A percentile compares a stretch with the other conserved stretches of the same genome.
These are phyloP conservation scores for Fusarium falciforme DNA, from an alignment of 2,329 filamentous ascomycete genomes.

Conservation along the genomic window DNA sequence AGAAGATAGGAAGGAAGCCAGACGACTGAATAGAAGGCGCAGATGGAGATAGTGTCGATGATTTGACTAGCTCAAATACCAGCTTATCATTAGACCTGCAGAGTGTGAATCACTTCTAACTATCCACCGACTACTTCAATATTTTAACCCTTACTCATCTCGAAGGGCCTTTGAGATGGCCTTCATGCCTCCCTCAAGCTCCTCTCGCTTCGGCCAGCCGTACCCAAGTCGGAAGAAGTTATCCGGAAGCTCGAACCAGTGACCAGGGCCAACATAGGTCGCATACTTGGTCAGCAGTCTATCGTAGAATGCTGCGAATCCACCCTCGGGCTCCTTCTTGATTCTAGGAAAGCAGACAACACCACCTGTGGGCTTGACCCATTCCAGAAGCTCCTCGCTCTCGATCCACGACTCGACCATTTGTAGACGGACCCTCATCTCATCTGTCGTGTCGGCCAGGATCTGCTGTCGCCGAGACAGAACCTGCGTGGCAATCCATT, in stretches of 20 bases:
- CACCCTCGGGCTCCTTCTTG: slow-evolving; percentile 32
- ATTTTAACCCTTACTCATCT: background rate
- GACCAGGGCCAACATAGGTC: slow-evolving; percentile 39
- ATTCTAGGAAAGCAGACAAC: slow-evolving; percentile 41
- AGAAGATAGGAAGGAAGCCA: too few species aligned
- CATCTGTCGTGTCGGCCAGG: slow-evolving; percentile 14
- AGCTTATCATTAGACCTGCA: background rate
- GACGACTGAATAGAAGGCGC: background rate
- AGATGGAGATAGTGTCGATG: background rate
- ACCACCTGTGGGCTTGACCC: slow-evolving; percentile 37
- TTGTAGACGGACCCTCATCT: slow-evolving; percentile 36
- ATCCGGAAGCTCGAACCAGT: slow-evolving; percentile 41
- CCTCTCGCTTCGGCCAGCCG: slow-evolving; percentile 37
- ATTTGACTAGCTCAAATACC: background rate
- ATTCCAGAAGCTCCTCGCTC: slow-evolving; percentile 39
- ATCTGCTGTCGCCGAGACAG: slow-evolving; percentile 20
- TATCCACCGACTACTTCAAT: background rate
- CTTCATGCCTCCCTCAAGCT: slow-evolving; percentile 35
- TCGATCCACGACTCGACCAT: slow-evolving; percentile 36
- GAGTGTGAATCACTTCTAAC: background rate
- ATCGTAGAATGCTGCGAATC: slow-evolving; percentile 30
- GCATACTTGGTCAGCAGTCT: slow-evolving; percentile 30
- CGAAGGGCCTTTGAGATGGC: slow-evolving; percentile 31
- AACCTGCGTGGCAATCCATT: slow-evolving; percentile 38
- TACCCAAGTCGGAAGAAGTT: slow-evolving; percentile 40